Conservation (phyloP, 345 rosid genomes). For the Euphorbia peplus region DNA sequence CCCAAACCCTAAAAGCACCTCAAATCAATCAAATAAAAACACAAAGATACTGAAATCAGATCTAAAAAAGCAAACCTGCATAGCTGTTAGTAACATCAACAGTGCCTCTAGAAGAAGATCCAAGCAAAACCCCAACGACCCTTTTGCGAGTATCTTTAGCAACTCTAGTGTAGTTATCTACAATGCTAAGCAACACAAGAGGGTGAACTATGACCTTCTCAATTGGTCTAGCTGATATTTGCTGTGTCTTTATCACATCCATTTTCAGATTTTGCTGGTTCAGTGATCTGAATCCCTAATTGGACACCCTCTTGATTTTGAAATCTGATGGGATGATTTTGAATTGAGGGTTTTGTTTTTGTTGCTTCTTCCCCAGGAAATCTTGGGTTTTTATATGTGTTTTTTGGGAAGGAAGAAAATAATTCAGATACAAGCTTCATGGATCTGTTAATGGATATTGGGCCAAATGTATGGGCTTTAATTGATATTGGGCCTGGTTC, state of each 20-base stretch:
- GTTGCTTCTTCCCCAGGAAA: slow-evolving; percentile 16
- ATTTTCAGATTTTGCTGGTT: slow-evolving; percentile 27
- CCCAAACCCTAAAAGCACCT: too few relatives aligned
- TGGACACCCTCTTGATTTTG: background rate
- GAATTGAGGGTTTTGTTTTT: background rate
- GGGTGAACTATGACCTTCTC: slow-evolving; percentile 97
- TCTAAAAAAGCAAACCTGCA: slow-evolving; percentile 19
- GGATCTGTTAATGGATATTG: too few relatives aligned
- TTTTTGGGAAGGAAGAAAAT: background rate
- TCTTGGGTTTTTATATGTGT: background rate
- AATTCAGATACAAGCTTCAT: too few relatives aligned
- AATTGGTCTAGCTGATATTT: slow-evolving; percentile 68
- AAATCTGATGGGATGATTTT: background rate
- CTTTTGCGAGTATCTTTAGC: slow-evolving; percentile 29
- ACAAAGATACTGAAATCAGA: too few relatives aligned
- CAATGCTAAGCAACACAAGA: slow-evolving; percentile 90
- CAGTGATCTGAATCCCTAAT: background rate
- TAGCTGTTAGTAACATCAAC: slow-evolving; percentile 33
- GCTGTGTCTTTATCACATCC: slow-evolving; percentile 97
- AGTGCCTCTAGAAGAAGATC: slow-evolving; percentile 28
- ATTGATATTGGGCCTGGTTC: too few relatives aligned
- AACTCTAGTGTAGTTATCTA: slow-evolving; percentile 61
- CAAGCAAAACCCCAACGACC: slow-evolving; percentile 32
- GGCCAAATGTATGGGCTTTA: too few relatives aligned
- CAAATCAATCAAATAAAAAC: too few relatives aligned